Evolutionary conservation across 495 filamentous ascomycete species (phyloP), one percentile per base, ranked within the genome.

Genomic region (Trichoderma asperelloides): DNA sequence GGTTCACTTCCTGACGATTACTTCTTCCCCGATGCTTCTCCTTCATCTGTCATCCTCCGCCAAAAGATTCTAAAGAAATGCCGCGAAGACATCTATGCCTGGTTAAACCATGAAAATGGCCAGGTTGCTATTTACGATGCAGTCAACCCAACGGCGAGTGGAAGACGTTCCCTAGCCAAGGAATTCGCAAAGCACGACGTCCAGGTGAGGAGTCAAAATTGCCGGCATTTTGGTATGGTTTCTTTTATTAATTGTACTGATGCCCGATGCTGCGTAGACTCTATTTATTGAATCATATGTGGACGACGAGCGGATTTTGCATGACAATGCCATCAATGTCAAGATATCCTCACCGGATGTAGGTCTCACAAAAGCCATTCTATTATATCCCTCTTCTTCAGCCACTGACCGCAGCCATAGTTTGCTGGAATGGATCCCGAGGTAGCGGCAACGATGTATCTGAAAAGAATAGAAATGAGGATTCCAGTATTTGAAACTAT

Each of bases 111-210:
- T 70, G 96, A 98, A 72, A 98, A 97, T 72, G 96, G 96, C 15
- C 96, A 99, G 72, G 92, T 99, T 64, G 96, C 96, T 49, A 98
- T 99, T 64, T 99, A 98, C 72, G 96, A 99, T 80, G 95, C 96
- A 30, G 96, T 99, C n/a, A 98, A 98, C 72, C 92, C 93, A 13
- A 84, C 94, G 25, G 86, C 91, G 28, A 84, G 85, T 64, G 93
- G 92, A n/a, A 87, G 96, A 40, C 85, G 88, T 68, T 88, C 93
- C 8, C 81, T 99, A 11, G 93, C 93, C 0, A 96, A 96, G 74
- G 94, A 99, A 72, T 99, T 99, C 77, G 87, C 89, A 21, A 98
- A 96, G 78, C 91, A 96, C 76, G 90, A 96, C 73, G 92, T 97
- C 45, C 89, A 94, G 84, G 91, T 92, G 79, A 69, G 78, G 28